These are phyloP conservation scores for Fraxinus sp. DNA, from an alignment of 305 asterid genomes.

Conservation along the genomic window DNA sequence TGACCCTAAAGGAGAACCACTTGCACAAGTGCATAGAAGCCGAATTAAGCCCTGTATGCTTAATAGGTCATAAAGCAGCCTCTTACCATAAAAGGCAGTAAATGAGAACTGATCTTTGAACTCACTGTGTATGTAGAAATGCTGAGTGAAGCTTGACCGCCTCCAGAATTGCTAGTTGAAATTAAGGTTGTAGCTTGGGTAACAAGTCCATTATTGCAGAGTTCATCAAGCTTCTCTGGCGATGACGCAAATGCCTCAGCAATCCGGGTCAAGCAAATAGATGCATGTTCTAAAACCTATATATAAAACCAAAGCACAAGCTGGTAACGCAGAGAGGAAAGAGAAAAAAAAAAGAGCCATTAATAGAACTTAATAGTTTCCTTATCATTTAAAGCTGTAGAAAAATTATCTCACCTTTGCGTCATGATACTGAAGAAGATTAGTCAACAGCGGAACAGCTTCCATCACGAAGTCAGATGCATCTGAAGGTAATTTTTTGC, in stretches of 20 bases:
- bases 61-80: slow-evolving; percentile 24
- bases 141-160: slow-evolving; percentile 93
- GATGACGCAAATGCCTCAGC: slow-evolving; percentile 93
- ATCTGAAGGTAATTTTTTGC: slow-evolving; percentile 96
- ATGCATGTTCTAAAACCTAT: slow-evolving; percentile 94
- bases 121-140: slow-evolving; percentile 91
- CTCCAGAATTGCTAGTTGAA: slow-evolving; percentile 83
- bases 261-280: slow-evolving; percentile 93
- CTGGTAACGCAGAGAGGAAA: neutral
- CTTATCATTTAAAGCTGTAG: slow-evolving; percentile 5
- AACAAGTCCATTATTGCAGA: slow-evolving; percentile 91
- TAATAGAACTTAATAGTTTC: neutral
- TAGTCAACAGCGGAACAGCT: slow-evolving; percentile 95
- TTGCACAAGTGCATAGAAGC: slow-evolving; percentile 90
- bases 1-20: slow-evolving; percentile 86
- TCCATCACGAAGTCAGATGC: slow-evolving; percentile 98
- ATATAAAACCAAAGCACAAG: slow-evolving; percentile 17
- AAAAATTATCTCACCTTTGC: slow-evolving; percentile 63
- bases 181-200: slow-evolving; percentile 88
- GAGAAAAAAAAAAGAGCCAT: neutral
- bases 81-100: slow-evolving; percentile 20
- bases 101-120: slow-evolving; percentile 8
- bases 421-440: slow-evolving; percentile 96
- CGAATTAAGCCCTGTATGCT: slow-evolving; percentile 84
- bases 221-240: slow-evolving; percentile 89